Evolutionary conservation across 768 basidiomycete genomes (phyloP).

Genomic region (Leccinum imitatum): DNA sequence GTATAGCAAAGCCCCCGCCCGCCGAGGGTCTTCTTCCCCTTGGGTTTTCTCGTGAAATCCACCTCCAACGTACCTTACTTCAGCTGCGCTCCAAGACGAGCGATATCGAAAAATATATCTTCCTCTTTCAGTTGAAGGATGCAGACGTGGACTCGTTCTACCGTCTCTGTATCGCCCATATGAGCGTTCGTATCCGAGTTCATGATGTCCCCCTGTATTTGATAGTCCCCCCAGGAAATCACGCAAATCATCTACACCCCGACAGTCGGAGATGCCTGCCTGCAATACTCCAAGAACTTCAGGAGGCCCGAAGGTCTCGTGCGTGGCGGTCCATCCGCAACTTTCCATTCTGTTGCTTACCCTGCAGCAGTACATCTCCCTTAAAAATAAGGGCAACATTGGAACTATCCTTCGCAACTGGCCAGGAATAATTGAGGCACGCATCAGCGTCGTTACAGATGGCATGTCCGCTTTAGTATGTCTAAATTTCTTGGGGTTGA

Average conservation of each 20-base stretch:
- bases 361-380: conserved; percentile 62
- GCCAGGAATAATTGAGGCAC: conserved; percentile 70
- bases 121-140: conserved; percentile 71
- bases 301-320: conserved; percentile 74
- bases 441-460: conserved; percentile 92
- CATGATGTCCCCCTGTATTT: neutral
- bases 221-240: conserved; percentile 40
- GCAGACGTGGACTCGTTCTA: conserved; percentile 78
- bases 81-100: conserved; percentile 77
- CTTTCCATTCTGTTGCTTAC: conserved; percentile 7
- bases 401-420: conserved; percentile 67
- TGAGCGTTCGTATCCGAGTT: conserved; percentile 35
- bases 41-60: conserved; percentile 49
- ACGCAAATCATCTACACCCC: conserved; percentile 90
- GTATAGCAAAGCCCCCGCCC: conserved; percentile 41
- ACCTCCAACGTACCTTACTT: conserved; percentile 57
- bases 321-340: conserved; percentile 17
- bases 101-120: conserved; percentile 82
- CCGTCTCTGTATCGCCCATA: conserved; percentile 65
- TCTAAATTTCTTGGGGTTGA: conserved; percentile 4
- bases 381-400: conserved; percentile 83
- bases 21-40: conserved; percentile 63
- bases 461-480: conserved; percentile 41
- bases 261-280: conserved; percentile 87
- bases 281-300: conserved; percentile 80